Evolutionary conservation across 345 rosid species (phyloP).

Genomic region (Bruguiera sexangula): DNA sequence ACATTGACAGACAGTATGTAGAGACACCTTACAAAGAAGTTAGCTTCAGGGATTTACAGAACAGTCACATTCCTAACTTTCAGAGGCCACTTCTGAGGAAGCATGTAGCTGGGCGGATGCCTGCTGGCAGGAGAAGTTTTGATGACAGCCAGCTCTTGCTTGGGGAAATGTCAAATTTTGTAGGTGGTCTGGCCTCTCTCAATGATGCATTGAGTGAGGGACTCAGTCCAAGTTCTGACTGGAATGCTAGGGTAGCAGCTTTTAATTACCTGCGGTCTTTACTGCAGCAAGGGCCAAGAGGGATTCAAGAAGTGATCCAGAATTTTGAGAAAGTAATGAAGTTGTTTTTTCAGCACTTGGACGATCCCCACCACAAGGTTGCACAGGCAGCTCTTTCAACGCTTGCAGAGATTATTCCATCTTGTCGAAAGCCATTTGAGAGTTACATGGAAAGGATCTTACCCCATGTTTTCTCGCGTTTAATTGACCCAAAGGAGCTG

Average conservation of each 20-base stretch:
- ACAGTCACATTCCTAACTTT: slow-evolving; percentile 81
- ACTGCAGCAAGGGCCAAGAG: slow-evolving; percentile 91
- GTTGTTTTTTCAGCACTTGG: slow-evolving; percentile 92
- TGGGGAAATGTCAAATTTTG: slow-evolving; percentile 72
- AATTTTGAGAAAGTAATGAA: slow-evolving; percentile 98
- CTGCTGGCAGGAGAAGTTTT: slow-evolving; percentile 92
- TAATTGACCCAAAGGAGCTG: slow-evolving; percentile 96
- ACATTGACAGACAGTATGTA: slow-evolving; percentile 67
- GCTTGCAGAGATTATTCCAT: slow-evolving; percentile 86
- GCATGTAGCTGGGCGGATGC: slow-evolving; percentile 68
- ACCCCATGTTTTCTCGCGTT: slow-evolving; percentile 93
- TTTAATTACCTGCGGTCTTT: slow-evolving; percentile 79
- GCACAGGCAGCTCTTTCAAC: slow-evolving; percentile 99
- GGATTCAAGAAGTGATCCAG: slow-evolving; percentile 90
- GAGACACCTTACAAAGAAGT: slow-evolving; percentile 61
- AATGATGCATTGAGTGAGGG: slow-evolving; percentile 89
- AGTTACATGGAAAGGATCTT: slow-evolving; percentile 95
- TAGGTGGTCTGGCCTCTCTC: slow-evolving; percentile 84
- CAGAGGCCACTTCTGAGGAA: slow-evolving; percentile 94
- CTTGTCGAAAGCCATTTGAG: slow-evolving; percentile 97
- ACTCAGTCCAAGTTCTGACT: slow-evolving; percentile 83
- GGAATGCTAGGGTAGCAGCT: slow-evolving; percentile 97
- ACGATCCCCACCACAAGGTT: slow-evolving; percentile 99
- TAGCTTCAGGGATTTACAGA: slow-evolving; percentile 62
- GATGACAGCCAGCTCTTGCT: slow-evolving; percentile 81